Conservation (phyloP, 768 basidiomycete species). For the Rhodotorula diobovata region DNA sequence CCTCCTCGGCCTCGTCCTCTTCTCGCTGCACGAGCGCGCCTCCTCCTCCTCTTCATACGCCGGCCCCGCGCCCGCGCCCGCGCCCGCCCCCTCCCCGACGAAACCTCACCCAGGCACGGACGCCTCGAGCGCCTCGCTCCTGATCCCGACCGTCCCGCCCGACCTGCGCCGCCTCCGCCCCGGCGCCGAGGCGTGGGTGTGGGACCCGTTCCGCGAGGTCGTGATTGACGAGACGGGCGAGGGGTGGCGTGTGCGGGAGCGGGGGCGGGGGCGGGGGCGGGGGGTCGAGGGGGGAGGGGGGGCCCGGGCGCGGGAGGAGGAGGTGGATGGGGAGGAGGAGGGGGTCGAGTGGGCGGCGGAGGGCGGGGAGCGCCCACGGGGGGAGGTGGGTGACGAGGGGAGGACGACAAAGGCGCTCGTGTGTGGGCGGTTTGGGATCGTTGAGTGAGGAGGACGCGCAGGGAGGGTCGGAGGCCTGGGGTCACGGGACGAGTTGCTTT, state of each 20-base stretch:
- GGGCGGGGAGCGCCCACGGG: background rate
- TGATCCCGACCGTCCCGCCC: slow-evolving; percentile 5
- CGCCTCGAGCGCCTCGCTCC: background rate
- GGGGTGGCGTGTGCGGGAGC: no score
- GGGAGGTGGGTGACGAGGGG: background rate
- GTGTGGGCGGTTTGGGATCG: background rate
- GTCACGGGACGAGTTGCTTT: no score
- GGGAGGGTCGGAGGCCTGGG: no score
- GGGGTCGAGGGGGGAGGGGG: no score
- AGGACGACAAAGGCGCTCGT: background rate
- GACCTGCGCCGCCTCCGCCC: slow-evolving; percentile 4
- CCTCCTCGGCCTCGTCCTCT: slow-evolving; percentile 22
- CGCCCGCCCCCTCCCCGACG: background rate
- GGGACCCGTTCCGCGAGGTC: slow-evolving; percentile 6
- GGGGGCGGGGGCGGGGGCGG: background rate
- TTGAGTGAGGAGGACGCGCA: background rate
- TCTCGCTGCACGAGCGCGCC: slow-evolving; percentile 20
- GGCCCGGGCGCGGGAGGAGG: no score
- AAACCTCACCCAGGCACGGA: background rate
- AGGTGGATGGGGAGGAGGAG: background rate
- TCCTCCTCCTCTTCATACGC: background rate
- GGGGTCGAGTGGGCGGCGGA: background rate
- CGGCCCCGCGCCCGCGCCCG: background rate
- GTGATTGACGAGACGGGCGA: background rate
- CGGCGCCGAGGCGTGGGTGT: slow-evolving; percentile 5